Conservation (phyloP, 495 filamentous ascomycete genomes). For the Terfezia claveryi region DNA sequence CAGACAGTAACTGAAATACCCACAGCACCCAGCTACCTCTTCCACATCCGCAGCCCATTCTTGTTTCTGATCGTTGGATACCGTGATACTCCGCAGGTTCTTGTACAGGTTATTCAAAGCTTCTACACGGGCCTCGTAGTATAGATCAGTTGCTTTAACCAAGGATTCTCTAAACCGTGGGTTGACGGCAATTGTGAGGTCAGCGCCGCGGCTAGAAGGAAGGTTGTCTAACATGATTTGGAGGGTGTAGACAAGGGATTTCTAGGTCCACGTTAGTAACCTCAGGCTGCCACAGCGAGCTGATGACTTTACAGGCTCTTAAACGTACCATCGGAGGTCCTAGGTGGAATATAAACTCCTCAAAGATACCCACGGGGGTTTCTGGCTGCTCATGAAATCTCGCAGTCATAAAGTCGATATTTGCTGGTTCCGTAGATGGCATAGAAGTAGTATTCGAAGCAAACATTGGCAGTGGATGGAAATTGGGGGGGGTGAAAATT, state of each 20-base stretch:
- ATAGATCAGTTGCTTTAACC: slow-evolving; percentile 54
- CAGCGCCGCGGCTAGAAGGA: slow-evolving; percentile 40
- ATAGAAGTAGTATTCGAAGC: neutral
- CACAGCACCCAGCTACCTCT: slow-evolving; percentile 86
- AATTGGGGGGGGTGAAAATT: neutral
- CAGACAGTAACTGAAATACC: slow-evolving; percentile 79
- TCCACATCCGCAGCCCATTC: slow-evolving; percentile 82
- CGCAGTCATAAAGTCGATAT: neutral
- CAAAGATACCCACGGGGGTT: slow-evolving; percentile 60
- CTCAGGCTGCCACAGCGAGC: neutral
- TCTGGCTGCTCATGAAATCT: neutral
- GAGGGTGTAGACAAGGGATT: slow-evolving; percentile 75
- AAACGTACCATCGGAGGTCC: slow-evolving; percentile 64
- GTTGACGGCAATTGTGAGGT: slow-evolving; percentile 48
- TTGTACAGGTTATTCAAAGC: slow-evolving; percentile 61
- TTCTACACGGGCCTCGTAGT: slow-evolving; percentile 45
- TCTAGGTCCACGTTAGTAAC: slow-evolving; percentile 25
- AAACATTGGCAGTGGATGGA: neutral
- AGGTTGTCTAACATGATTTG: slow-evolving; percentile 73
- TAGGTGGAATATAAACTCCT: slow-evolving; percentile 62
- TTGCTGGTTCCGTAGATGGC: neutral
- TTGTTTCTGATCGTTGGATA: slow-evolving; percentile 28
- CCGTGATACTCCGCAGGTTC: slow-evolving; percentile 41
- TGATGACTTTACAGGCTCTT: neutral
- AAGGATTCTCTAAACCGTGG: slow-evolving; percentile 58